Percentiles rank a stretch among this genome's conserved stretches.
Conservation (phyloP, 2,329 filamentous ascomycete genomes). For the Trichoderma citrinoviride region DNA sequence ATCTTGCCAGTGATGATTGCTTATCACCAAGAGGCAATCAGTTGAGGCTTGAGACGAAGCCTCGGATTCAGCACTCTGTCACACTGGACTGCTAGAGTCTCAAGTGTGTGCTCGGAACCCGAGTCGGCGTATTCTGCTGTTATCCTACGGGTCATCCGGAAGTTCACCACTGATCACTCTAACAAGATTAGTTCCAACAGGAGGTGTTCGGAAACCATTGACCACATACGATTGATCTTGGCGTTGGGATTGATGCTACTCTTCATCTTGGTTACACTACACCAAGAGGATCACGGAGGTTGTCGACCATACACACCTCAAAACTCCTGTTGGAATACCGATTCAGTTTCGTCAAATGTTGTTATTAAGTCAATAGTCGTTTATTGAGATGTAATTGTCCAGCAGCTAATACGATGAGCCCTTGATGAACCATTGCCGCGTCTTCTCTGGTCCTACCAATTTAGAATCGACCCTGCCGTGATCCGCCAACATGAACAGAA, state of each 20-base stretch:
- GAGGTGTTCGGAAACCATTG: too few species aligned
- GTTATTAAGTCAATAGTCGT: not conserved
- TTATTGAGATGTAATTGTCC: not conserved
- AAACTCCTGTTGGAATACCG: too few species aligned
- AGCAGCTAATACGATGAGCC: not conserved
- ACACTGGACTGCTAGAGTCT: not conserved
- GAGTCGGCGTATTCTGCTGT: not conserved
- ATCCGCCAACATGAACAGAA: not conserved
- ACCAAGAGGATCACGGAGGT: too few species aligned
- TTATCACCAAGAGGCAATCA: not conserved
- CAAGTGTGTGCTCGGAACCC: not conserved
- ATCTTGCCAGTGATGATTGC: not conserved
- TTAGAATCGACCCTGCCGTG: not conserved
- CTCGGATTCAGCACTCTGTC: not conserved
- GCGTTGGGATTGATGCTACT: too few species aligned
- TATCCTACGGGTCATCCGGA: not conserved
- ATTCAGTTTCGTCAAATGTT: accelerated
- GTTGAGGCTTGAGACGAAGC: not conserved
- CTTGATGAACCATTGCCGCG: not conserved
- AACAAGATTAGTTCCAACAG: too few species aligned
- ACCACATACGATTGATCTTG: too few species aligned
- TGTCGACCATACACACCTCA: too few species aligned
- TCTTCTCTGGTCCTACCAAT: not conserved
- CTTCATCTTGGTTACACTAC: too few species aligned
- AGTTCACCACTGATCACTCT: not conserved